Percentiles rank a stretch among this genome's conserved stretches.
Evolutionary conservation across 2,329 filamentous ascomycete species (phyloP).

Genomic region (Alternaria burnsii): DNA sequence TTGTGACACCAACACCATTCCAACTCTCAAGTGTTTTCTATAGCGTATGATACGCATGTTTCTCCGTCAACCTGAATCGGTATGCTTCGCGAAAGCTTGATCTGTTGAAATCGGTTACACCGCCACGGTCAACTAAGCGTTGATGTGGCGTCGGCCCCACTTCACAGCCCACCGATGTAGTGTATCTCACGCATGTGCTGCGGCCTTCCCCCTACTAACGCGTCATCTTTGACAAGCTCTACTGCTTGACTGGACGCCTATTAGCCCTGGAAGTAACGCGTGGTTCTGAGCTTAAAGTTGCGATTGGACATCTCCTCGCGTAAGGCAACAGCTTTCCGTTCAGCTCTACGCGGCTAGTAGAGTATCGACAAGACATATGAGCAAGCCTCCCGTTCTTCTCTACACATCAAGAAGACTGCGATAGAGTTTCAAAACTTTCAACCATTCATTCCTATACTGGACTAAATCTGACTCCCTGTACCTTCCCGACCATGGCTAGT

Average conservation of each 20-base stretch:
- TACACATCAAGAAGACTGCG: neutral
- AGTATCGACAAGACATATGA: neutral
- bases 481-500: constrained; percentile 31
- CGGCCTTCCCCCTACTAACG: neutral
- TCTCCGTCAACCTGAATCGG: neutral
- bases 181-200: constrained; percentile 1
- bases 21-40: neutral
- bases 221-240: constrained; percentile 5
- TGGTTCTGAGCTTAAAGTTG: constrained; percentile 1
- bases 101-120: neutral
- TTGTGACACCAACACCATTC: too few species aligned
- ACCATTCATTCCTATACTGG: neutral
- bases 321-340: constrained; percentile 23
- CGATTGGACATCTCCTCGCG: constrained; percentile 17
- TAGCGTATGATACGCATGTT: neutral
- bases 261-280: constrained; percentile 6
- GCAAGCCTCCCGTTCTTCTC: constrained; percentile 10
- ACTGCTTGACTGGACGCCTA: neutral
- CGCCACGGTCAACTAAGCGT: neutral
- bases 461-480: neutral
- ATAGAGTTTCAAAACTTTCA: neutral
- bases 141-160: constrained; percentile 16
- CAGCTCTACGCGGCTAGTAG: constrained; percentile 11
- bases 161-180: constrained; percentile 2
- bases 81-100: neutral